Percentiles rank a stretch among this genome's conserved stretches.
Conservation (phyloP, 352 stramenopile genomes). For the Phytopythium sindhum region DNA sequence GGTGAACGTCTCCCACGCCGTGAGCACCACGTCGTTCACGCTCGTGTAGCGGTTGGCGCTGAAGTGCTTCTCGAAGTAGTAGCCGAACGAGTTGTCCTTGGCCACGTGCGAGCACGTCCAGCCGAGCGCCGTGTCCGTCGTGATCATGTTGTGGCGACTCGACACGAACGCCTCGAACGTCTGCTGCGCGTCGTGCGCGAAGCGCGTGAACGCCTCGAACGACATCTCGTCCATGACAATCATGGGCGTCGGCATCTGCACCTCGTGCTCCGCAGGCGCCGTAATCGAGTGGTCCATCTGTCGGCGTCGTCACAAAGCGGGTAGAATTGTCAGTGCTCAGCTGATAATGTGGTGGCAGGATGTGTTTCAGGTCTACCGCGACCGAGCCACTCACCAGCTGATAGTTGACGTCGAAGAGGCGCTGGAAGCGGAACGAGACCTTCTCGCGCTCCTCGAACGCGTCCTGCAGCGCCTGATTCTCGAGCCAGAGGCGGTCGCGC, state of each 20-base stretch:
- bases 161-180: conserved; percentile 40
- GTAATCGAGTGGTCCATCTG: conserved; percentile 51
- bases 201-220: conserved; percentile 42
- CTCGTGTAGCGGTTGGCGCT: conserved; percentile 13
- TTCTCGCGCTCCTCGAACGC: conserved; percentile 55
- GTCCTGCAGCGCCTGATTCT: conserved; percentile 51
- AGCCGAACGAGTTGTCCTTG: conserved; percentile 46
- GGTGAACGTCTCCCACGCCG: conserved; percentile 47
- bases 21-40: conserved; percentile 23
- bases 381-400: conserved; percentile 25
- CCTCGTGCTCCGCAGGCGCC: conserved; percentile 21
- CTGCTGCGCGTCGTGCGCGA: conserved; percentile 33
- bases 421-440: conserved; percentile 44
- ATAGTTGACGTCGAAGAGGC: conserved; percentile 57
- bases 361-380: not conserved
- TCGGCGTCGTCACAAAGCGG: not conserved
- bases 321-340: not conserved
- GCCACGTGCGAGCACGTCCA: conserved; percentile 49
- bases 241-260: conserved; percentile 40
- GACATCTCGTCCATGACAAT: conserved; percentile 65
- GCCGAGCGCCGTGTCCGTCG: conserved; percentile 41
- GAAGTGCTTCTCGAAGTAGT: conserved; percentile 57
- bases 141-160: conserved; percentile 42
- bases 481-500: conserved; percentile 46
- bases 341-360: not conserved